These are phyloP conservation scores for Ascochyta koolunga DNA, from an alignment of 2,329 filamentous ascomycete genomes.

Conservation along the genomic window DNA sequence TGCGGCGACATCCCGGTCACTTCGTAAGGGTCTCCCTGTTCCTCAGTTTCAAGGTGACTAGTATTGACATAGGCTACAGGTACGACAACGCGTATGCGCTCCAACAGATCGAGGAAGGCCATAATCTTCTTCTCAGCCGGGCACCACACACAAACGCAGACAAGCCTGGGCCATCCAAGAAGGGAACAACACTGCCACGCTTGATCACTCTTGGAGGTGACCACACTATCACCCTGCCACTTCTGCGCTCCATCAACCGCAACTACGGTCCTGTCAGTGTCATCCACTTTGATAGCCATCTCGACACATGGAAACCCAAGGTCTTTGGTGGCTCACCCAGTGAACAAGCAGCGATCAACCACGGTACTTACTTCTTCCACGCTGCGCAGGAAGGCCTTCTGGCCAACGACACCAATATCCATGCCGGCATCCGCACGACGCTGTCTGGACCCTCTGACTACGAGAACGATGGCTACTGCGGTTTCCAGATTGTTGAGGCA, in stretches of 20 bases:
- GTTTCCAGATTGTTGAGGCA: constrained; percentile 82
- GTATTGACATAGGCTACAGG: constrained; percentile 47
- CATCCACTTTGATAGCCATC: constrained; percentile 68
- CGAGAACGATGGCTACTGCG: constrained; percentile 83
- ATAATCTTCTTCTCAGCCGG: constrained; percentile 75
- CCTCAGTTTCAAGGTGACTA: background rate
- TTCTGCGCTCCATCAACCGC: constrained; percentile 64
- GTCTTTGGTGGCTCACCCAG: constrained; percentile 84
- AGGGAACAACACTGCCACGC: constrained; percentile 77
- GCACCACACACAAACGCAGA: constrained; percentile 71
- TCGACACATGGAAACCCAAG: constrained; percentile 76
- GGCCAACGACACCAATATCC: constrained; percentile 83
- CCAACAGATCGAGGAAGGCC: constrained; percentile 83
- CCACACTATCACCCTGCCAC: constrained; percentile 66
- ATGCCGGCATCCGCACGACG: constrained; percentile 85
- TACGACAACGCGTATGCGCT: constrained; percentile 85
- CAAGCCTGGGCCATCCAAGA: constrained; percentile 70
- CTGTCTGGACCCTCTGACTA: constrained; percentile 80
- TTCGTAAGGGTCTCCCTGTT: constrained; percentile 61
- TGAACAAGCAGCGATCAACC: constrained; percentile 78
- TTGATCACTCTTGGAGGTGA: constrained; percentile 74
- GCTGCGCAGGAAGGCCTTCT: constrained; percentile 78
- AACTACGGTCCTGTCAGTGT: constrained; percentile 72
- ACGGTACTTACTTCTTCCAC: constrained; percentile 89
- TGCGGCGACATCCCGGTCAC: constrained; percentile 87